Base-by-base conservation (phyloP, 73 alveolate species). In the Uronychia binucleata region DNA sequence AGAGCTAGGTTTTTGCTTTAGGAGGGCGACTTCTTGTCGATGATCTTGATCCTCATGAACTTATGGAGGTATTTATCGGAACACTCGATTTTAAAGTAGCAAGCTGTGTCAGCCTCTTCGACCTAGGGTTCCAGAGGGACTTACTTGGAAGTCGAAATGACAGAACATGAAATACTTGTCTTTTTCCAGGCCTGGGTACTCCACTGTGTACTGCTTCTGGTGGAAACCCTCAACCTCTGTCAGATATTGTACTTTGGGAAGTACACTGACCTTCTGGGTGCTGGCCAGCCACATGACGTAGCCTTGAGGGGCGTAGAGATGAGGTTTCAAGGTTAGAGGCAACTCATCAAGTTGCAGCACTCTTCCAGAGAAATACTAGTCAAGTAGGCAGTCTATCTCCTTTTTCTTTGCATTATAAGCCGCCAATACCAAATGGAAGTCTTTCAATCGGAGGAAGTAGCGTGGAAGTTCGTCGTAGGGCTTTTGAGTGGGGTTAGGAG, bases 251-350 rank as follows among this genome's bases (percentile, higher is more conserved):
- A 11, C 19, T 11, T 34, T 31, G 1, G 85, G 34, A 14, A 78
- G 31, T 1, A 78, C 34, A 8, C 33, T 77, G 1, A 78, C 29
- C 29, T 78, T 78, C 28, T 29, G 1, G 1, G 34, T 34, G 31
- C 83, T 74, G 19, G 94, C 94, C 13, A 86, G 77, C 91, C 91
- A 83, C 27, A 88, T 60, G 0, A 58, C 33, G 60, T 33, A 83
- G 0, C 94, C 94, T 57, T 28, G 77, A 25, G 94, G 94, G 26
- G 91, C 87, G 28, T 75, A 33, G 33, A 88, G 33, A 28, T 76
- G 46, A 27, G 94, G 94, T 85, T 88, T 88, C 13, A 88, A 58
- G 8, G 32, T 58, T 46, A 46, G 19, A 46, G 67, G 67, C 19
- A 46, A 11, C 19, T 46, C 67, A 46, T 46, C 19, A 5, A 46